Base-by-base conservation (phyloP, 345 rosid species). In the Rhodamnia rubescens region DNA sequence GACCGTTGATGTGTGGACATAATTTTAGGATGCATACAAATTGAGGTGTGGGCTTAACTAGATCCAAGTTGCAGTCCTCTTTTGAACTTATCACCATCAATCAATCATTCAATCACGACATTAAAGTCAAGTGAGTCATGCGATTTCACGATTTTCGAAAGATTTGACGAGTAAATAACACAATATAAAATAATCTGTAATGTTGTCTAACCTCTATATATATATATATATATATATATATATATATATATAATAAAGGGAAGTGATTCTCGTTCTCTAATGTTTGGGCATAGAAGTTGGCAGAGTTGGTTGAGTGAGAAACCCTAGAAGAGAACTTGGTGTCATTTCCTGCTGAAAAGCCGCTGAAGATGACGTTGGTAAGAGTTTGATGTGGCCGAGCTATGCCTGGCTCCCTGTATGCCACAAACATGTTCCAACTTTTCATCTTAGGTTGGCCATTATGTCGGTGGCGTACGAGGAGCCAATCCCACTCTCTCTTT, bases 331-430 rank as follows among this genome's bases (percentile, higher is more conserved):
- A 21, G 78, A 36, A 69, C 78, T 69, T 40, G 12, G 78, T 18
- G 7, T 69, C 47, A 69, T 9, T 69, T 32, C 78, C 78, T 1
- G 24, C 24, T 69, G 78, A 2, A 32, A 20, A 69, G 47, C 11
- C 3, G 47, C 47, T 0, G 4, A 32, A 36, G 55, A 13, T 49
- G 55, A 49, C 26, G 36, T n/a, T n/a, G 83, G 53, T 50, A 82
- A 50, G 83, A 81, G 47, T 49, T 42, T n/a, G 53, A 82, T n/a
- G 3, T n/a, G 83, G 53, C n/a, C 7, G 21, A 24, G 53, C 53
- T 47, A 82, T 82, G 83, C 83, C 83, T 82, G 83, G 83, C 83
- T 82, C 83, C 83, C 83, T 51, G 57, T 82, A 82, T 82, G 83
- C 83, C 83, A 82, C 57, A 82, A 82, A 32, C 78, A 69, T 69